Base-by-base conservation (phyloP, 768 basidiomycete genomes). In the Russula vinacea region DNA sequence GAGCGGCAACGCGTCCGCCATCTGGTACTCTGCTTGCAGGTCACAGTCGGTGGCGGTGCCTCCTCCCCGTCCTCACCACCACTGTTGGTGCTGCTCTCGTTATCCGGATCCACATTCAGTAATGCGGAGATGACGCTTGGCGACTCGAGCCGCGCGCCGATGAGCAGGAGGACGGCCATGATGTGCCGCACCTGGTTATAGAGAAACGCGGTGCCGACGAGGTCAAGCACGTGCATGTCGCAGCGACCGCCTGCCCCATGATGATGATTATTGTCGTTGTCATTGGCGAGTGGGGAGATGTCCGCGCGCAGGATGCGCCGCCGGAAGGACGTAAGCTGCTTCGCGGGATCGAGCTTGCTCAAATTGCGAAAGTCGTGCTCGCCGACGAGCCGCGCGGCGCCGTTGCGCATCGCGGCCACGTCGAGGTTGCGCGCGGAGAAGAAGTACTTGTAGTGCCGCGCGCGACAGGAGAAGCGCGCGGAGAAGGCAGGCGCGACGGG, bases 121-220 rank as follows among this genome's bases (percentile, higher is more conserved):
- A 98, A 79, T 13, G 85, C 78, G 13, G 83, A 77, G 16, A 98
- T 78, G 62, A 96, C 78, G 22, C 79, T 79, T 0, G 92, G 88
- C 7, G 77, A 71, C 72, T 98, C 96, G 60, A 94, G 80, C 0
- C 89, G 84, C 0, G 88, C 75, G 19, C 94, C 96, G 57, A 96
- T 83, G 55, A 97, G 85, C 74, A 98, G 92, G 22, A 98, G 80
- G 56, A 96, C 73, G 2, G 90, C 91, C 83, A 97, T 89, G 76
- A 97, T 95, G 70, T 95, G 93, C 42, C 95, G 84, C 16, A 97
- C 95, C 78, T 97, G 95, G 75, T 98, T 93, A 75, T 94, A 98
- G 47, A 98, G 79, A 73, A 96, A 97, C 1, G 94, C 95, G 1
- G 80, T 86, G 0, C 95, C 95, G 26, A 88, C 77, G 44, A 98